Evolutionary conservation across 768 basidiomycete genomes (phyloP), one percentile per base, ranked within the genome.

Genomic region (Macrocybe gigantea): DNA sequence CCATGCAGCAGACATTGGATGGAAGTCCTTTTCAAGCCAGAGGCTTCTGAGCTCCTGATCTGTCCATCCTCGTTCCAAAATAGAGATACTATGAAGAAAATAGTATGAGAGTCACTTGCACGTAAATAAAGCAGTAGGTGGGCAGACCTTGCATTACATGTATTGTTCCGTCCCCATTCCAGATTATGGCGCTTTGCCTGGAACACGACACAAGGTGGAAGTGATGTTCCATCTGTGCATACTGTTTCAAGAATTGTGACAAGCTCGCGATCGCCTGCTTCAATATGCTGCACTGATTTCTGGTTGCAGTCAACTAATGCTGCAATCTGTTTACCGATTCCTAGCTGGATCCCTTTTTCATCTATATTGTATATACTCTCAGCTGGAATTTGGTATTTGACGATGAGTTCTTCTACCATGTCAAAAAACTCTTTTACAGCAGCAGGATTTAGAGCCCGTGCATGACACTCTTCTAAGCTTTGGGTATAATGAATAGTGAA

Each of bases 181-280:
- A 57, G 38, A 41, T 61, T 56, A 11, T 41, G 14, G 2, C 50
- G 48, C 38, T 53, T 54, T 6, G 62, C 70, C 36, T 70, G 44
- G 49, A 71, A 74, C 33, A 77, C 64, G 29, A 76, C 63, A 6
- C 58, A 57, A 2, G 74, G 71, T 10, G 43, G 53, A 5, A 73
- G 41, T 7, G 56, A 56, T 2, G 57, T 50, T 6, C 75, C 73
- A 61, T 73, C 72, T 6, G 76, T 68, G 42, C 66, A 71, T 5
- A 73, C 55, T 44, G 64, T 61, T 52, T 78, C 72, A 36, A 79
- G 68, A 15, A 77, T 56, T 0, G 75, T 78, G 10, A 78, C 66
- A 2, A 75, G 62, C 52, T 78, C 70, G n/a, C n/a, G n/a, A n/a
- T n/a, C n/a, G n/a, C n/a, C n/a, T n/a, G n/a, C n/a, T n/a, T n/a